Evolutionary conservation across 1,139 yeast species (phyloP), one percentile per base, ranked within the genome.

Genomic region (Suhomyces anneliseae): DNA sequence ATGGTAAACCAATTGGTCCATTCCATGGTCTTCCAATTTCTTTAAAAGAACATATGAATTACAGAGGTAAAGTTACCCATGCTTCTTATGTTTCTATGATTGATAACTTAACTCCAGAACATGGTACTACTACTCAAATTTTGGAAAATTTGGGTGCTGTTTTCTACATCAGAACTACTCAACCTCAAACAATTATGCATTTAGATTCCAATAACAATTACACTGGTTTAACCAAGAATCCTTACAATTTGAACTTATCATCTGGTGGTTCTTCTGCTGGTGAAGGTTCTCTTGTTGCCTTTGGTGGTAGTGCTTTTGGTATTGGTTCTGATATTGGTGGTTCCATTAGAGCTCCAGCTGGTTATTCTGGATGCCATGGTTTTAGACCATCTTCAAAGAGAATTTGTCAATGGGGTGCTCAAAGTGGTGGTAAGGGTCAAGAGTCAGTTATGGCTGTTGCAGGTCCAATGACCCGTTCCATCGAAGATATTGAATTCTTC

Each of bases 301-400:
- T 83, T 65, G 85, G 82, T 40, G 90, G 85, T 9, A 80, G 88
- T 31, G 73, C 81, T 2, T 53, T 85, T 38, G 92, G 92, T 39
- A 74, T 86, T 48, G 93, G 93, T 15, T 78, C 87, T 37, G 95
- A 87, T 64, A 85, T 87, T 55, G 95, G 93, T 50, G 95, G 93
- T 1, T 82, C 88, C 2, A 83, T 87, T 53, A 77, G 93, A 60
- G 83, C 78, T 7, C 95, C 93, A 2, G 87, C 92, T 32, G 90
- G 89, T 0, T 85, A 75, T 60, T 77, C 83, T 41, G 90, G 90
- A 26, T 65, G 79, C 49, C 80, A 72, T 61, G 93, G 90, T 14
- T 71, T 86, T 51, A 79, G 88, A 65, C 92, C 92, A 38, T 74
- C 89, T 7, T 70, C 85, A 5, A 80, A 81, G 61, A 75, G 92